Percentiles rank a stretch among this genome's conserved stretches.
These are phyloP conservation scores for Lablab purpureus DNA, from an alignment of 306 rosid genomes.

Conservation along the genomic window DNA sequence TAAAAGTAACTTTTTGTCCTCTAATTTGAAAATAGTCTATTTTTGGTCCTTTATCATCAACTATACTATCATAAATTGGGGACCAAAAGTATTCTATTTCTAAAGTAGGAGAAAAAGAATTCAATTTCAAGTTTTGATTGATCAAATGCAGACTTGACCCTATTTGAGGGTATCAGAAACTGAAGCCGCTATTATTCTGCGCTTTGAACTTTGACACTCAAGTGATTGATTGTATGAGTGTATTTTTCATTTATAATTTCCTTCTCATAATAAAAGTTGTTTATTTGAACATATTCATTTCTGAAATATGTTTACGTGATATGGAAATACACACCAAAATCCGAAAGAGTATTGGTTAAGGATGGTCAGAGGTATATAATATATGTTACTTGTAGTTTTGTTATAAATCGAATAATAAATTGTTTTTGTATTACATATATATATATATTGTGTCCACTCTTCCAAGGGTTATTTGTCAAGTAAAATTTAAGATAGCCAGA, in stretches of 20 bases:
- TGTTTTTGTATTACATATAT: not conserved
- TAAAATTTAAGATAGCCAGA: not conserved
- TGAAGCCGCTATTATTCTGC: not conserved
- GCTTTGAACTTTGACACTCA: not conserved
- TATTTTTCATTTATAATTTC: not conserved
- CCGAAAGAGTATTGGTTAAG: not conserved
- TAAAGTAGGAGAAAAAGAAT: not conserved
- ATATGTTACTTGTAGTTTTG: not conserved
- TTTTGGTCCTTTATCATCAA: not conserved
- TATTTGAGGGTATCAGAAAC: not conserved
- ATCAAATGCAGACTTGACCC: not conserved
- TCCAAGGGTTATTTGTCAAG: not conserved
- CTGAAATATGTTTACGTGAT: no score
- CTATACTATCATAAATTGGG: not conserved
- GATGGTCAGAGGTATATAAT: not conserved
- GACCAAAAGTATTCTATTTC: not conserved
- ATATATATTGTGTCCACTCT: not conserved
- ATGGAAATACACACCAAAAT: not conserved
- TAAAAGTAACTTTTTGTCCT: no score
- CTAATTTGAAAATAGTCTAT: not conserved
- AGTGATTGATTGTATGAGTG: not conserved
- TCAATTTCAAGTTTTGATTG: not conserved
- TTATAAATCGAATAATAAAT: not conserved
- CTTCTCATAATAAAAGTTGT: not conserved
- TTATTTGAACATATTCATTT: not conserved